These are phyloP conservation scores for Solanum piurae DNA, from an alignment of 257 asterid species.

Conservation along the genomic window DNA sequence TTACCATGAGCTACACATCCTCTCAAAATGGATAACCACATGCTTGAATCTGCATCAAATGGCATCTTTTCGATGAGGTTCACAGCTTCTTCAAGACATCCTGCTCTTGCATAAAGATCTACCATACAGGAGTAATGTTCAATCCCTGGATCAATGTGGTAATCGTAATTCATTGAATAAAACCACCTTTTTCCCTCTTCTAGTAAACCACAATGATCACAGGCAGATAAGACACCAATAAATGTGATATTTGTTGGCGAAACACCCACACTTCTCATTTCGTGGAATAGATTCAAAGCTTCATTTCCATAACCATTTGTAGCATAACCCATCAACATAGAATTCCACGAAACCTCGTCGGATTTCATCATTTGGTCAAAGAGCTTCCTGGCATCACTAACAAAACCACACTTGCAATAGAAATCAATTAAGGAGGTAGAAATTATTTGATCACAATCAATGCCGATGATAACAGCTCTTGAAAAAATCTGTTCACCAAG, in stretches of 20 bases:
- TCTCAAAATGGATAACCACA: constrained; percentile 72
- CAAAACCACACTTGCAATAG: constrained; percentile 74
- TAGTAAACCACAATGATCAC: constrained; percentile 85
- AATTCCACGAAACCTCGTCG: constrained; percentile 70
- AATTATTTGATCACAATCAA: constrained; percentile 48
- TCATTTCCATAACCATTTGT: constrained; percentile 64
- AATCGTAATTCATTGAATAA: constrained; percentile 42
- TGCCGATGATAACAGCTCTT: constrained; percentile 48
- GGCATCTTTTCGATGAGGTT: constrained; percentile 47
- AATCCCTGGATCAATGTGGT: constrained; percentile 50
- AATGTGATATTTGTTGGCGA: constrained; percentile 53
- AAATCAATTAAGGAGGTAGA: constrained; percentile 65
- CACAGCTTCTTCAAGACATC: constrained; percentile 53
- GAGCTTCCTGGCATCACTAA: constrained; percentile 37
- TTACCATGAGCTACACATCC: constrained; percentile 66
- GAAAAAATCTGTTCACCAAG: constrained; percentile 77
- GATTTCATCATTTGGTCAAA: constrained; percentile 39
- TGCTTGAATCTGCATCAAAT: constrained; percentile 47
- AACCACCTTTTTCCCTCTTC: constrained; percentile 76
- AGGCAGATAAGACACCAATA: constrained; percentile 80
- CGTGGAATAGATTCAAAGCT: constrained; percentile 51
- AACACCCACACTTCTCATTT: constrained; percentile 42
- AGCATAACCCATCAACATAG: constrained; percentile 91
- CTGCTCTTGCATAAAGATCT: constrained; percentile 70
- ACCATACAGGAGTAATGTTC: constrained; percentile 95